Conservation (phyloP, 768 basidiomycete species). For the Boletus sp. region DNA sequence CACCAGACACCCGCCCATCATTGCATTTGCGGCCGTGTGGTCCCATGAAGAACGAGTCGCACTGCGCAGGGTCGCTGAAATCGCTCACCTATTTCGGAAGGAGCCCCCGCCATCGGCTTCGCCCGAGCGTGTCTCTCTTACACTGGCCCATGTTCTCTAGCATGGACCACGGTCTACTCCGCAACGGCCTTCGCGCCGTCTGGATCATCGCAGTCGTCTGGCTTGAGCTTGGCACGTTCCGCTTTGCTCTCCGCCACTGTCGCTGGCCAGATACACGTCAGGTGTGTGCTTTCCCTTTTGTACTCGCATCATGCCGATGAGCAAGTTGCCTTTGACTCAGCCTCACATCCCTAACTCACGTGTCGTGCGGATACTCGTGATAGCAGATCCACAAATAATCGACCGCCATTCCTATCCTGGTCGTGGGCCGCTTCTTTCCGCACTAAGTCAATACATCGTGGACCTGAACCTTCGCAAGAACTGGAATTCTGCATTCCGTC, state of each 20-base stretch:
- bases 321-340: constrained; percentile 7
- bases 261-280: constrained; percentile 55
- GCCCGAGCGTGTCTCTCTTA: constrained; percentile 1
- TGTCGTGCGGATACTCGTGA: constrained; percentile 49
- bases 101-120: constrained; percentile 1
- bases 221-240: constrained; percentile 65
- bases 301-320: not conserved
- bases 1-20: too few relatives aligned
- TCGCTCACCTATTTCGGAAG: not conserved
- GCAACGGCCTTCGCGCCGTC: constrained; percentile 43
- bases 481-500: constrained; percentile 62
- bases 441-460: constrained; percentile 60
- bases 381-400: constrained; percentile 87
- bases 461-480: constrained; percentile 83
- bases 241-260: constrained; percentile 45
- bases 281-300: constrained; percentile 17
- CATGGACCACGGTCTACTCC: constrained; percentile 1
- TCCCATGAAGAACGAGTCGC: too few relatives aligned
- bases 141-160: constrained; percentile 1
- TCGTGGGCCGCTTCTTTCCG: constrained; percentile 50
- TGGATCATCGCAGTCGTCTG: constrained; percentile 69
- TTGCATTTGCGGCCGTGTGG: too few relatives aligned
- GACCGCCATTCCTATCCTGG: constrained; percentile 72
- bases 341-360: constrained; percentile 19
- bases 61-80: not conserved